Evolutionary conservation across 169 alveolate genomes (phyloP).

Genomic region (Theileria sp.): DNA sequence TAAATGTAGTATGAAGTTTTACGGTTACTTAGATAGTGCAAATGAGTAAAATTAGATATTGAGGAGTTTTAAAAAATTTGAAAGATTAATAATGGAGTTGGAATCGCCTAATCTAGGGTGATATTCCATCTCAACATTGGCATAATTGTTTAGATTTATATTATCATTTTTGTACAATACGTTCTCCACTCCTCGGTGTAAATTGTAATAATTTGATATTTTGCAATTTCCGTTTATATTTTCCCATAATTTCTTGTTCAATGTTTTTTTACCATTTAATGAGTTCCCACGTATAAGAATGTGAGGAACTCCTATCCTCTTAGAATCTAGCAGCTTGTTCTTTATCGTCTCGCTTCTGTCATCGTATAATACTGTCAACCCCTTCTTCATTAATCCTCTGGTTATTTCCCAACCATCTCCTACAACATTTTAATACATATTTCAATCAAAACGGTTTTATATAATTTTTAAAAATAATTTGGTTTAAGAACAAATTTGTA

Average conservation of each 20-base stretch:
- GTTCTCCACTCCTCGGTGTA: slow-evolving; percentile 21
- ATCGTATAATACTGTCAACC: slow-evolving; percentile 48
- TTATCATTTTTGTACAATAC: neutral
- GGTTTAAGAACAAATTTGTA: neutral
- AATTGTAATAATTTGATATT: slow-evolving; percentile 49
- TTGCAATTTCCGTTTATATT: slow-evolving; percentile 4
- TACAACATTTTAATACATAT: neutral
- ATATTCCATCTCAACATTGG: slow-evolving; percentile 17
- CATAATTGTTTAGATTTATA: neutral
- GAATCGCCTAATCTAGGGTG: slow-evolving; percentile 11
- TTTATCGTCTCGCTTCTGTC: slow-evolving; percentile 35
- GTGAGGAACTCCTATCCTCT: slow-evolving; percentile 55
- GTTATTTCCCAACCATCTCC: neutral
- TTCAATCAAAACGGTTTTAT: neutral
- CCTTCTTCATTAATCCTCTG: slow-evolving; percentile 14
- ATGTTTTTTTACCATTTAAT: neutral
- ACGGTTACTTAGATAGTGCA: neutral
- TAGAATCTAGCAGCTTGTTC: slow-evolving; percentile 35
- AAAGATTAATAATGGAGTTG: slow-evolving; percentile 17
- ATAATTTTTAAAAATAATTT: too few species aligned
- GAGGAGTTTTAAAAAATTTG: slow-evolving; percentile 27
- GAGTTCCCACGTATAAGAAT: slow-evolving; percentile 13
- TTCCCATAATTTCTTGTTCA: neutral
- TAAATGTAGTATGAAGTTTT: too few species aligned
- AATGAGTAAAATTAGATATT: slow-evolving; percentile 6